Evolutionary conservation across 805 yeast genomes (phyloP).

Genomic region (Yarrowia alimentaria): DNA sequence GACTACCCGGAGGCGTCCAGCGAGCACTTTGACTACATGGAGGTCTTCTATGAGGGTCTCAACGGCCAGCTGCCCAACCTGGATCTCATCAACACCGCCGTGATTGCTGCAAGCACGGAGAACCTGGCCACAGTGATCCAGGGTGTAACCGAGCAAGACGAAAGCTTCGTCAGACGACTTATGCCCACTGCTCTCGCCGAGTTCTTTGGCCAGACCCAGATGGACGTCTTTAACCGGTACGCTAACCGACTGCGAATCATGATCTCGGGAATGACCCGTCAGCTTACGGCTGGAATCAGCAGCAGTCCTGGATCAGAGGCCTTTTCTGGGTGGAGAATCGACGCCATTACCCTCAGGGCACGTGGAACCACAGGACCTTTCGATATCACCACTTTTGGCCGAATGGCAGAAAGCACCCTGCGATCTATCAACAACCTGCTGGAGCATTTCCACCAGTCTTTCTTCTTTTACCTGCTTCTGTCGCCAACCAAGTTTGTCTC

Average conservation of each 20-base stretch:
- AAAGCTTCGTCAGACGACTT: not conserved
- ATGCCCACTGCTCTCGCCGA: not conserved
- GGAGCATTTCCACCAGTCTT: slow-evolving; percentile 96
- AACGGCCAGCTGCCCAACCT: slow-evolving; percentile 96
- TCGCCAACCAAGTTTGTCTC: slow-evolving; percentile 82
- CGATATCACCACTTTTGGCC: slow-evolving; percentile 89
- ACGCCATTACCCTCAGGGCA: slow-evolving; percentile 79
- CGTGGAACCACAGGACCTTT: slow-evolving; percentile 53
- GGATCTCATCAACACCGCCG: slow-evolving; percentile 81
- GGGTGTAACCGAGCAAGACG: slow-evolving; percentile 36
- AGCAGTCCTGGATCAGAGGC: slow-evolving; percentile 76
- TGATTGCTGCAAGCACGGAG: slow-evolving; percentile 72
- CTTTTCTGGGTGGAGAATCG: slow-evolving; percentile 95
- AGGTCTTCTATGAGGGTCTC: slow-evolving; percentile 77
- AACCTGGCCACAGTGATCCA: slow-evolving; percentile 69
- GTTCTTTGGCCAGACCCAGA: slow-evolving; percentile 18
- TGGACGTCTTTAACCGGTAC: slow-evolving; percentile 33
- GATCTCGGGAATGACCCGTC: slow-evolving; percentile 60
- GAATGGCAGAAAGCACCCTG: slow-evolving; percentile 81
- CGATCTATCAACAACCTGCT: slow-evolving; percentile 86
- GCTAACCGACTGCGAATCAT: slow-evolving; percentile 56
- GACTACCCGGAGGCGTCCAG: slow-evolving; percentile 63
- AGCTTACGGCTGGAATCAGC: slow-evolving; percentile 68
- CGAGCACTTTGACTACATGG: slow-evolving; percentile 73
- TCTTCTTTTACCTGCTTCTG: slow-evolving; percentile 82